Evolutionary conservation across 192 early-diverging fungal genomes (phyloP), one percentile per base, ranked within the genome.

Genomic region (Hyaloraphidium curvatum): DNA sequence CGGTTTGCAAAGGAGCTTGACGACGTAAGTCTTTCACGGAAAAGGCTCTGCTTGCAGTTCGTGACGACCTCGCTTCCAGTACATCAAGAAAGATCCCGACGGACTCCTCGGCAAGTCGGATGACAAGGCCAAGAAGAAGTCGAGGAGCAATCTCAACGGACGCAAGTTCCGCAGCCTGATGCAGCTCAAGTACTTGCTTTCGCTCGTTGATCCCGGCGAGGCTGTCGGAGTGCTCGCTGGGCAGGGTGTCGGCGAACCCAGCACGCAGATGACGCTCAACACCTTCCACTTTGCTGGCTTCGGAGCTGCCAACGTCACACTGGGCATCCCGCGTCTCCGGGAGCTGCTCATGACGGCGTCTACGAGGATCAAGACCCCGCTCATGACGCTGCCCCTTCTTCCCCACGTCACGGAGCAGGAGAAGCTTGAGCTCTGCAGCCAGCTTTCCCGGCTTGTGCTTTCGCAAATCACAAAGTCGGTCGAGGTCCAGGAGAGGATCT

Each of bases 271-370:
- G 96, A 99, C 96, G 31, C 75, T 99, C 29, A 99, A 99, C 72
- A 99, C 96, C 51, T 99, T 99, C 86, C 96, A 99, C 74, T 87
- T 95, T 70, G 87, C 87, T 37, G 87, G 87, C 28, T 88, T 83
- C 55, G 92, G 91, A 67, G 91, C 89, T 55, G 62, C 88, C 63
- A 99, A 99, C 78, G 96, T 99, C 23, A 99, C 96, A 1, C 78
- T 99, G 31, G 96, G 96, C 80, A 97, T 99, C 55, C 96, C 96
- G 31, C 91, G 96, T 77, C 69, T 99, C 53, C 86, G 92, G 62
- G 96, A 99, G 74, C 93, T 99, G 58, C 83, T 99, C 66, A 99
- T 99, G 93, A 94, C 91, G 2, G 96, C 92, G 3, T 90, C 89
- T 9, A 70, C 73, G 30, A 68, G 73, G 23, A 85, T 91, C 55